Base-by-base conservation (phyloP, 495 filamentous ascomycete genomes). In the Schizothecium vesticola region DNA sequence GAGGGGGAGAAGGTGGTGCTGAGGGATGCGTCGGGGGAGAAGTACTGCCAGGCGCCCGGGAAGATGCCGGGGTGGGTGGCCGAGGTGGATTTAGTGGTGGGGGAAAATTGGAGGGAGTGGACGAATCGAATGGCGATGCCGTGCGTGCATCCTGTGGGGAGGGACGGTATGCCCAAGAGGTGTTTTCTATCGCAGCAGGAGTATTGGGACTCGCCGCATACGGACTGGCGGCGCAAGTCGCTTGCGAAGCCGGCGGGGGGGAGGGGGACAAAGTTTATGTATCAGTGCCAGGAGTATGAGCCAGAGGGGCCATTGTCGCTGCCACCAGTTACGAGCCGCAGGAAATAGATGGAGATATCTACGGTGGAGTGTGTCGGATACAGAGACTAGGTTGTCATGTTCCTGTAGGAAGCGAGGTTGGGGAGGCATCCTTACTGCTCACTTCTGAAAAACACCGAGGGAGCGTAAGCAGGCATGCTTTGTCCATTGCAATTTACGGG, bases 11-110 rank as follows among this genome's bases (percentile, higher is more conserved):
- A 19, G 19, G 21, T 63, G 61, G 61, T 55, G 36, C 22, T 55
- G 23, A 33, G 61, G 31, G 61, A 55, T 61, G 19, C 55, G 25
- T 23, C 16, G 12, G 24, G 21, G 55, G 36, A 21, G 24, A 23
- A 9, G 31, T 51, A 19, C 3, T 51, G 23, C n/a, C 25, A 22
- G 58, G 19, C n/a, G n/a, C n/a, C n/a, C n/a, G n/a, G n/a, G n/a
- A n/a, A 16, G 59, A 3, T 26, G 19, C 16, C 13, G 36, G 9
- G 22, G 59, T 66, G 57, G 67, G 23, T 65, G 62, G 57, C 22
- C 3, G 57, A 16, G 3, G 67, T 43, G 33, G 67, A 69, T 29
- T 56, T 65, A 57, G 67, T 66, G 6, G 33, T 69, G 56, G 63
- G 63, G 25, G 58, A 29, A 57, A 55, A 57, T 33, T 31, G 19